These are phyloP conservation scores for Manihot esculenta DNA, from an alignment of 441 rosid species.

Conservation along the genomic window DNA sequence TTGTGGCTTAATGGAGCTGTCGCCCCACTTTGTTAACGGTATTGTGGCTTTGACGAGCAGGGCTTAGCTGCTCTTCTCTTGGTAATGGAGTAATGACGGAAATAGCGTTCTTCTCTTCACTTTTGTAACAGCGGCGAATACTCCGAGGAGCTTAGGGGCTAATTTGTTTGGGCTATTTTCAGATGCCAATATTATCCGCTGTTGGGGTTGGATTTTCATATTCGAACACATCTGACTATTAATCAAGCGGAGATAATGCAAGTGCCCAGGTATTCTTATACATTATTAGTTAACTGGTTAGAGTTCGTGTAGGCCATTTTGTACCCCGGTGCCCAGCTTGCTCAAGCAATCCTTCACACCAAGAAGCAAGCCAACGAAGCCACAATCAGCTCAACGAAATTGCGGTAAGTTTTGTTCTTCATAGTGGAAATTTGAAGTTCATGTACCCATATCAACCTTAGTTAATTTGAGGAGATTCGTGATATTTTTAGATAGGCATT, in stretches of 20 bases:
- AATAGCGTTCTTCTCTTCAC: neutral
- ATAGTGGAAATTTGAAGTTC: neutral
- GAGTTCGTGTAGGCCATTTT: neutral
- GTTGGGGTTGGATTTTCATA: neutral
- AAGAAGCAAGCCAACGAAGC: neutral
- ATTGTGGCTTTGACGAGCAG: neutral
- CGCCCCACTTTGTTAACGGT: neutral
- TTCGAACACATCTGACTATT: neutral
- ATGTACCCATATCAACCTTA: neutral
- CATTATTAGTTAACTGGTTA: neutral
- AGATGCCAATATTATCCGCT: neutral
- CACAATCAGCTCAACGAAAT: neutral
- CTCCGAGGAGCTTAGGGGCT: too few species aligned
- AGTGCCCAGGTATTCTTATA: neutral
- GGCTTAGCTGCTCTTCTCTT: neutral
- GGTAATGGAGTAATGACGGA: neutral
- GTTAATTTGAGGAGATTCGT: neutral
- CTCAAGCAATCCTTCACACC: neutral
- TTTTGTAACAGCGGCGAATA: too few species aligned
- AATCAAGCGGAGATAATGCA: neutral
- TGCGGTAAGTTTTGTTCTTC: neutral
- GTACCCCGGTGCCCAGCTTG: neutral
- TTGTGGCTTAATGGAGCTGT: slow-evolving; percentile 41
- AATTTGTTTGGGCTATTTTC: too few species aligned
- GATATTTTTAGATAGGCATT: neutral